A percentile compares a stretch with the other conserved stretches of the same genome.
Conservation (phyloP, 2,329 filamentous ascomycete species). For the Fusarium subglutinans region DNA sequence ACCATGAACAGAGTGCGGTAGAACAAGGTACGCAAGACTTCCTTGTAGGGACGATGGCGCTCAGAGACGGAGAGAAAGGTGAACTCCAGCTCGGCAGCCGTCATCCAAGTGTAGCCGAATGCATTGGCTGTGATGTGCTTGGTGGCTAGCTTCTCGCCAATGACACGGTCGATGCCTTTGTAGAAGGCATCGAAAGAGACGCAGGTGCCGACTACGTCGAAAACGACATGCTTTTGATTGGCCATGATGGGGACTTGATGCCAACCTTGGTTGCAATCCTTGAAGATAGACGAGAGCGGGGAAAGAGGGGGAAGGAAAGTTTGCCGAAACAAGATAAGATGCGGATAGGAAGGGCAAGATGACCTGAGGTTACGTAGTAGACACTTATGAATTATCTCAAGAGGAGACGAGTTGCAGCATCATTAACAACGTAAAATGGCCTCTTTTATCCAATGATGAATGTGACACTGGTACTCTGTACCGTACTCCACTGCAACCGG, state of each 20-base stretch:
- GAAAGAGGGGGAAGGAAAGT: background rate
- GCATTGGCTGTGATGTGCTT: background rate
- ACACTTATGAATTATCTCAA: background rate
- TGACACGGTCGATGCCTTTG: background rate
- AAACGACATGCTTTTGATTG: constrained; percentile 2
- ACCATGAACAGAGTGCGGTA: constrained; percentile 13
- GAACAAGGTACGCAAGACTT: constrained; percentile 34
- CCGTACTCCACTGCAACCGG: background rate
- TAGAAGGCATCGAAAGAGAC: background rate
- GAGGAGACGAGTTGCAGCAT: background rate
- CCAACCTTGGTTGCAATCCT: background rate
- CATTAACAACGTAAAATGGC: background rate
- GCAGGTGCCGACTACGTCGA: constrained; percentile 4
- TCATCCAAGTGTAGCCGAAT: constrained; percentile 10
- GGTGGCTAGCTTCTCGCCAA: background rate
- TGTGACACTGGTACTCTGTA: background rate
- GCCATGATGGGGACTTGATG: background rate
- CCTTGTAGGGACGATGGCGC: constrained; percentile 41
- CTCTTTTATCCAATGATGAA: constrained; percentile 7
- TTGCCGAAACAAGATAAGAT: background rate
- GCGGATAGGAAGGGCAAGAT: background rate
- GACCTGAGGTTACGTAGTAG: background rate
- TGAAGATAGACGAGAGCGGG: background rate
- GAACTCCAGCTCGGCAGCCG: constrained; percentile 1
- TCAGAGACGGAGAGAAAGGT: constrained; percentile 4